Evolutionary conservation across 2,329 filamentous ascomycete genomes (phyloP).

Genomic region (Curvularia sp.): DNA sequence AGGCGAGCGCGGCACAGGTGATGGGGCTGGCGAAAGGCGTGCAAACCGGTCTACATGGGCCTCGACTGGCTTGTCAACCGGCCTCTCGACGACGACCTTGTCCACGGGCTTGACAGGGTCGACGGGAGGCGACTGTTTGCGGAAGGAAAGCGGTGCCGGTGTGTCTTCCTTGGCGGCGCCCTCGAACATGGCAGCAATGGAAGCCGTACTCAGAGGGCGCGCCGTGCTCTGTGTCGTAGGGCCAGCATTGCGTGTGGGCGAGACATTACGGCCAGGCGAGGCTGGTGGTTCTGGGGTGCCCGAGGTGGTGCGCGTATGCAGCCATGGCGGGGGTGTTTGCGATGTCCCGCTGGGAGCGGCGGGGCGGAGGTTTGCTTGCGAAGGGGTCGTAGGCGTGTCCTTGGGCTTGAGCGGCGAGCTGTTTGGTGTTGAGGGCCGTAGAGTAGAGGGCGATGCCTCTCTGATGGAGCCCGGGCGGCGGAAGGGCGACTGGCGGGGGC

Average conservation of each 20-base stretch:
- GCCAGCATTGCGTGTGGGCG: constrained; percentile 33
- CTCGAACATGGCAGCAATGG: constrained; percentile 50
- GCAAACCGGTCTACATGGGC: not conserved
- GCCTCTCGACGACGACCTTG: constrained; percentile 46
- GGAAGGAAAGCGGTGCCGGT: constrained; percentile 27
- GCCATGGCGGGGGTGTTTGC: constrained; percentile 45
- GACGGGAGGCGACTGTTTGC: constrained; percentile 13
- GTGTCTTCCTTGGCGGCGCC: constrained; percentile 41
- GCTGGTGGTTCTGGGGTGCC: constrained; percentile 38
- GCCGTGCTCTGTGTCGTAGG: constrained; percentile 29
- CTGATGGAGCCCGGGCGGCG: constrained; percentile 52
- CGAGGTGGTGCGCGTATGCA: constrained; percentile 41
- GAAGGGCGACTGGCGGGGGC: constrained; percentile 55
- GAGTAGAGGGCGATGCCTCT: constrained; percentile 49
- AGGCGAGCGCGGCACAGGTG: constrained; percentile 22
- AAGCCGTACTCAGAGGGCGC: constrained; percentile 38
- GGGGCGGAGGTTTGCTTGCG: constrained; percentile 39
- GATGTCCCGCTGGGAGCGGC: constrained; percentile 37
- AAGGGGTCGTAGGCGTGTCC: constrained; percentile 36
- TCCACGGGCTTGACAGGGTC: constrained; percentile 13
- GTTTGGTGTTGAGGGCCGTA: constrained; percentile 50
- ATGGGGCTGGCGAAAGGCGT: constrained; percentile 1
- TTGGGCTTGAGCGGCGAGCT: constrained; percentile 52
- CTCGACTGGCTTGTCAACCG: constrained; percentile 58
- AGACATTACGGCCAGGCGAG: constrained; percentile 40